These are phyloP conservation scores for Primulina eburnea DNA, from an alignment of 257 asterid species.

Conservation along the genomic window DNA sequence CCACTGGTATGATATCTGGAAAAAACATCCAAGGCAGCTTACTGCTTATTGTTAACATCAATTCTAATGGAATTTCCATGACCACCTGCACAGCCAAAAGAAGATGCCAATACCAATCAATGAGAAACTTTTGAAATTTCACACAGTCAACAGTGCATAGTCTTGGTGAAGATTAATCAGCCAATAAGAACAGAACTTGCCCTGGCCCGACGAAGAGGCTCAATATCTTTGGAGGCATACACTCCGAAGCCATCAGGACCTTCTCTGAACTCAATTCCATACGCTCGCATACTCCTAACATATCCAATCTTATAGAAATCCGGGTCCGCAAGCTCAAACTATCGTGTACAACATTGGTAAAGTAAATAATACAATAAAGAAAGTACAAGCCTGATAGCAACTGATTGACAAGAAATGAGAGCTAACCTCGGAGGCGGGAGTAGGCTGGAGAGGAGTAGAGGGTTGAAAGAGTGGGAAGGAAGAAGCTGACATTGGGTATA, in stretches of 20 bases:
- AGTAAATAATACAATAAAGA: background rate
- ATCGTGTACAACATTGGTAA: constrained; percentile 8
- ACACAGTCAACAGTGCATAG: background rate
- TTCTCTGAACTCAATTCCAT: constrained; percentile 91
- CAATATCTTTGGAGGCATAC: constrained; percentile 87
- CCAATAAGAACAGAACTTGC: constrained; percentile 34
- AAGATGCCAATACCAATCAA: constrained; percentile 15
- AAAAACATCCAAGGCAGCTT: constrained; percentile 99
- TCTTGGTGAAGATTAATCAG: no score
- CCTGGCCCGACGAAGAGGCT: constrained; percentile 97
- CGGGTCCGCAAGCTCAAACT: constrained; percentile 93
- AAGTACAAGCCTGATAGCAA: background rate
- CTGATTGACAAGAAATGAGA: background rate
- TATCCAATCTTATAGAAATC: constrained; percentile 95
- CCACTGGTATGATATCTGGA: constrained; percentile 88
- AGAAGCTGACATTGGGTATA: constrained; percentile 38
- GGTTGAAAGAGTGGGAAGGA: constrained; percentile 57
- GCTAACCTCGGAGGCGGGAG: constrained; percentile 72
- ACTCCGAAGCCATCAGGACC: constrained; percentile 98
- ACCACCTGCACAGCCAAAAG: constrained; percentile 58
- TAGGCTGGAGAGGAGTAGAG: constrained; percentile 37
- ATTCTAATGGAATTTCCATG: constrained; percentile 95
- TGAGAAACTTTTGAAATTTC: constrained; percentile 4
- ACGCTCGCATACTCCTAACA: constrained; percentile 84
- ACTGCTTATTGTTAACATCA: constrained; percentile 91